phyloP scores from a whole-genome alignment of 805 yeast species.

The Metschnikowia picachoensis region DNA sequence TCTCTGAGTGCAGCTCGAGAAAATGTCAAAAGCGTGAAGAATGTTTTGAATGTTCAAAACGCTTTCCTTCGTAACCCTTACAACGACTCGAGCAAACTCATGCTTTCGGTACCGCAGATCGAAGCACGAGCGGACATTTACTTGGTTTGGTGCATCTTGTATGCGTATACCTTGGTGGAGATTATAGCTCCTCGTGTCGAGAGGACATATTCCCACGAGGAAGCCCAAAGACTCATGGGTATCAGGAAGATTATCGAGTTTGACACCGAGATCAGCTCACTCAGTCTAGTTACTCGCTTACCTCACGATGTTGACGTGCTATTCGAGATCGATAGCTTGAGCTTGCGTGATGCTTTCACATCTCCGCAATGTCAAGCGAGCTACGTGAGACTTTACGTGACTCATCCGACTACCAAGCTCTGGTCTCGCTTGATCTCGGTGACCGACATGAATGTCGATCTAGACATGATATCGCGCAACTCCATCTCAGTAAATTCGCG shows the following conservation, averaged over 20 bases:
- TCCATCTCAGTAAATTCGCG: slow-evolving; percentile 19
- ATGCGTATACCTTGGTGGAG: slow-evolving; percentile 33
- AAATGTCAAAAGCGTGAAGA: slow-evolving; percentile 27
- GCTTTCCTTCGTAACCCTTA: slow-evolving; percentile 24
- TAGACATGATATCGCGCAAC: slow-evolving; percentile 12
- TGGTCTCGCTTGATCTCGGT: slow-evolving; percentile 40
- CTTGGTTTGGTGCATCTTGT: slow-evolving; percentile 39
- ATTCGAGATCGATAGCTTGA: slow-evolving; percentile 40
- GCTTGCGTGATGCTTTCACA: slow-evolving; percentile 22
- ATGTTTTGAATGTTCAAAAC: slow-evolving; percentile 29
- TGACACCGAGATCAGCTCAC: slow-evolving; percentile 29
- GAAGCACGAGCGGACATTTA: slow-evolving; percentile 39
- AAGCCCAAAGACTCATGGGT: slow-evolving; percentile 21
- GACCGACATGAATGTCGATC: slow-evolving; percentile 24
- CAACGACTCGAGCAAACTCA: slow-evolving; percentile 26
- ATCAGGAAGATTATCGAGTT: slow-evolving; percentile 23
- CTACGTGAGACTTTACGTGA: slow-evolving; percentile 43
- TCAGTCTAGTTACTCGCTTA: slow-evolving; percentile 39
- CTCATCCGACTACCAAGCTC: slow-evolving; percentile 44
- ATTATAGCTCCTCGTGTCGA: slow-evolving; percentile 32
- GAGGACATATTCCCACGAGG: slow-evolving; percentile 24
- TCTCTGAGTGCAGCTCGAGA: slow-evolving; percentile 13
- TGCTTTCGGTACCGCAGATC: slow-evolving; percentile 31
- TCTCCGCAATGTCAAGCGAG: slow-evolving; percentile 31
- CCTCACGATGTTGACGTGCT: slow-evolving; percentile 47